Percentiles rank a stretch among this genome's conserved stretches.
Conservation (phyloP, 352 stramenopile species). For the Pythium periplocum region DNA sequence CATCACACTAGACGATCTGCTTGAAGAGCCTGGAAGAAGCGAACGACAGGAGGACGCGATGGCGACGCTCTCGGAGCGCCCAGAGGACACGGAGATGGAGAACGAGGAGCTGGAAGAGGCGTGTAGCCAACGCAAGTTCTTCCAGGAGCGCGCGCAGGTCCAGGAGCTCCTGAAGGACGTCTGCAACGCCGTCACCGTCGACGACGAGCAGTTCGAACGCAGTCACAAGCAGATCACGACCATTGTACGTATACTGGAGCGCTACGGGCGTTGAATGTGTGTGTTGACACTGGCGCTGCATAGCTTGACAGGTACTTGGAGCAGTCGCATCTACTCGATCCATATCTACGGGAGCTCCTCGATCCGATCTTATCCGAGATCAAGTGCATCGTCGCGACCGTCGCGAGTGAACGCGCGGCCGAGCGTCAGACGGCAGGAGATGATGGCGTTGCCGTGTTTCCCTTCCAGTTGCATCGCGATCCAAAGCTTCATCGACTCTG, state of each 20-base stretch:
- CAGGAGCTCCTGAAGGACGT: slow-evolving; percentile 33
- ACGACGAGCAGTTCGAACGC: slow-evolving; percentile 30
- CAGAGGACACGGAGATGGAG: background rate
- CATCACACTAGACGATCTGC: no score
- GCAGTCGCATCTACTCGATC: slow-evolving; percentile 87
- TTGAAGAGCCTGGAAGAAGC: no score
- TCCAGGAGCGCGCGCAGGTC: slow-evolving; percentile 54
- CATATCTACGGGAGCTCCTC: slow-evolving; percentile 75
- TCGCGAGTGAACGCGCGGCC: slow-evolving; percentile 21
- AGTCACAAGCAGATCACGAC: slow-evolving; percentile 33
- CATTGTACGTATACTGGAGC: slow-evolving; percentile 33
- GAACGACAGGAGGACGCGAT: no score
- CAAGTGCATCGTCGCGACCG: slow-evolving; percentile 45
- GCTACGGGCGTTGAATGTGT: slow-evolving; percentile 5
- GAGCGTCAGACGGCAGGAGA: background rate
- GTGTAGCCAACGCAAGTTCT: slow-evolving; percentile 41
- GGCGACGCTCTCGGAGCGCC: no score
- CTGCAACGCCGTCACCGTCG: slow-evolving; percentile 26
- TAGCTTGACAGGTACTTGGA: slow-evolving; percentile 88
- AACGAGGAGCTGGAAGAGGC: slow-evolving; percentile 13
- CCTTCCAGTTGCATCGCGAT: slow-evolving; percentile 72
- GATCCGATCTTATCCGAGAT: slow-evolving; percentile 57
- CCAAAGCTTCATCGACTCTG: slow-evolving; percentile 82
- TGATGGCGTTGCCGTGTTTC: slow-evolving; percentile 35
- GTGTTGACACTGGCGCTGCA: background rate